phyloP scores from a whole-genome alignment of 2,329 filamentous ascomycete species.

The Clarireedia hainanense region DNA sequence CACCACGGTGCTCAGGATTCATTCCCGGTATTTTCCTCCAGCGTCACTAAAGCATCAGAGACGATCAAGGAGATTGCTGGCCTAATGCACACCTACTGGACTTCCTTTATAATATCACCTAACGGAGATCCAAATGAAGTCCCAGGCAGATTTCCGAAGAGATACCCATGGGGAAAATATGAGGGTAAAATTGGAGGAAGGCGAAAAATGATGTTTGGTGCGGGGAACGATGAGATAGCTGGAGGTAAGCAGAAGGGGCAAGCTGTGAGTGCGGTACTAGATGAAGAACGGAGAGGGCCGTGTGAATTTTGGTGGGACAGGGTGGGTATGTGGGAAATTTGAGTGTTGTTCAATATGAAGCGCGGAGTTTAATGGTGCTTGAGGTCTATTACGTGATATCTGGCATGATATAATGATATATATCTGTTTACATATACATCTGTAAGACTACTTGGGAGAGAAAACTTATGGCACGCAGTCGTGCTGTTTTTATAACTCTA shows the following conservation, averaged over 20 bases:
- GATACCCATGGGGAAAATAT: slow-evolving; percentile 10
- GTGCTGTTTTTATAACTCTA: no score
- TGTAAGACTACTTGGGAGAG: no score
- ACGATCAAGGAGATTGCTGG: slow-evolving; percentile 17
- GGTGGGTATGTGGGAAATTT: slow-evolving; percentile 32
- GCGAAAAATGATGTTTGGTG: slow-evolving; percentile 43
- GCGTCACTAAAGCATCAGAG: slow-evolving; percentile 5
- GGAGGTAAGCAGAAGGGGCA: slow-evolving; percentile 33
- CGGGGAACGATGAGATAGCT: slow-evolving; percentile 48
- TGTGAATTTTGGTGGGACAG: slow-evolving; percentile 56
- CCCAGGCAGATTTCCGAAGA: slow-evolving; percentile 7
- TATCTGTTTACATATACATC: no score
- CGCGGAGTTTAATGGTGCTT: no score
- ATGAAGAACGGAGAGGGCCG: slow-evolving; percentile 39
- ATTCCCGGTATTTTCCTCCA: slow-evolving; percentile 36
- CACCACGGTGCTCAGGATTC: slow-evolving; percentile 37
- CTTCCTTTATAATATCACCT: slow-evolving; percentile 21
- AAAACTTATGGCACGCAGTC: no score
- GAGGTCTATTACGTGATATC: no score
- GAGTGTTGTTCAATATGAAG: background rate
- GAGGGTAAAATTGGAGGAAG: slow-evolving; percentile 17
- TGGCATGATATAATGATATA: no score
- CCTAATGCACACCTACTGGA: slow-evolving; percentile 28
- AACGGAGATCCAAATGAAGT: slow-evolving; percentile 27
- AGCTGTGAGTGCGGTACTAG: slow-evolving; percentile 36